A percentile compares a stretch with the other conserved stretches of the same genome.
Evolutionary conservation across 2,329 filamentous ascomycete species (phyloP).

Genomic region (Apiospora saccharicola): DNA sequence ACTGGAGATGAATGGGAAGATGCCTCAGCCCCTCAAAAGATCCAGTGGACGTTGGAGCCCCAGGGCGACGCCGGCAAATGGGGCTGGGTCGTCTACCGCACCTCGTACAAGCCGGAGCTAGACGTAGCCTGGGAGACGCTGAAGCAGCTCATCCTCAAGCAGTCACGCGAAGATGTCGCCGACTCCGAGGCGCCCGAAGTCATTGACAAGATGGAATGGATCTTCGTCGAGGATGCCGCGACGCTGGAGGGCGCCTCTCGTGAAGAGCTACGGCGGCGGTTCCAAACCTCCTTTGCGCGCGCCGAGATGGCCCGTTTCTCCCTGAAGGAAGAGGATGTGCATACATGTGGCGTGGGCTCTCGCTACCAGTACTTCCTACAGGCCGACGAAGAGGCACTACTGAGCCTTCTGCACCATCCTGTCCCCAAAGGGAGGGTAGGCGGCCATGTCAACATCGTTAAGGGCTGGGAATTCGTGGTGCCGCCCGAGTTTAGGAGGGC

Average conservation of each 20-base stretch:
- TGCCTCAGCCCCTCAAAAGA: neutral
- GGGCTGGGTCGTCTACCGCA: constrained; percentile 27
- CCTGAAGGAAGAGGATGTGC: no score
- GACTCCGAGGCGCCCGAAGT: constrained; percentile 29
- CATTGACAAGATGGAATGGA: constrained; percentile 29
- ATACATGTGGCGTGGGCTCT: neutral
- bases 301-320: neutral
- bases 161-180: neutral
- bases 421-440: neutral
- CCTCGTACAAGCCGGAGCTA: constrained; percentile 26
- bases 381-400: neutral
- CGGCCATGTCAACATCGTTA: neutral
- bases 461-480: neutral
- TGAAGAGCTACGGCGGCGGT: constrained; percentile 28
- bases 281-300: constrained; percentile 28
- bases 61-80: constrained; percentile 19
- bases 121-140: constrained; percentile 22
- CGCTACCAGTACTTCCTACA: constrained; percentile 4
- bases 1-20: no score
- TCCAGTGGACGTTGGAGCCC: constrained; percentile 18
- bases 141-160: neutral
- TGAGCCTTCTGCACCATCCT: neutral
- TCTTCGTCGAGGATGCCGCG: constrained; percentile 32
- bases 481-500: no score
- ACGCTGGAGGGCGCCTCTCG: constrained; percentile 31